Base-by-base conservation (phyloP, 306 rosid species). In the Biancaea sappan region DNA sequence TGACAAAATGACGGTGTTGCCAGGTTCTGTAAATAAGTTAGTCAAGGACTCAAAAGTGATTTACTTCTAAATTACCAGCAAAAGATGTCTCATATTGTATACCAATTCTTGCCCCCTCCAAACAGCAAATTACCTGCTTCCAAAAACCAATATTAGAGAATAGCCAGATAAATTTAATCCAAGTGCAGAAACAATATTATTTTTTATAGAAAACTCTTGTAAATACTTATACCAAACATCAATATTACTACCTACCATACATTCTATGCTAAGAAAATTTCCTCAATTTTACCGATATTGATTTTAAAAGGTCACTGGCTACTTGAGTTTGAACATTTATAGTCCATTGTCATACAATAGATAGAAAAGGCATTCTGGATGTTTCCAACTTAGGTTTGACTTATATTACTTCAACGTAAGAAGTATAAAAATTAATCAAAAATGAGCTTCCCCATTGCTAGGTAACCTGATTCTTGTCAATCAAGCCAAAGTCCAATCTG, bases 61-160 rank as follows among this genome's bases (percentile, higher is more conserved):
- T 40, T 15, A 43, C 11, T 72, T 77, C 70, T 66, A 70, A 32
- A 66, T 69, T 86, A 92, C 99, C 99, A 22, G 99, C 99, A 85
- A 84, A 95, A 72, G 96, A 88, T 50, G 97, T 95, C 84, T 90
- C 98, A 79, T 87, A 95, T 37, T 87, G 98, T 71, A 88, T 86
- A 44, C 99, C 98, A 73, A 95, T 95, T 89, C 96, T 92, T 4
- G 98, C 86, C 26, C 91, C 99, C 86, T 91, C 98, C 92, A 95
- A 83, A 80, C 98, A 88, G 85, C 92, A 90, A 77, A 92, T 90
- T 65, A 90, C 90, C 99, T 95, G 92, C 78, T 64, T 77, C 65
- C 73, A 75, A 44, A 72, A 79, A 63, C 28, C 80, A 66, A 59
- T 28, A 51, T 71, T 57, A 46, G 60, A 72, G 69, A 22, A 40